Percentiles rank a stretch among this genome's conserved stretches.
These are phyloP conservation scores for Metarhizium brunneum DNA, from an alignment of 2,329 filamentous ascomycete genomes.

Conservation along the genomic window DNA sequence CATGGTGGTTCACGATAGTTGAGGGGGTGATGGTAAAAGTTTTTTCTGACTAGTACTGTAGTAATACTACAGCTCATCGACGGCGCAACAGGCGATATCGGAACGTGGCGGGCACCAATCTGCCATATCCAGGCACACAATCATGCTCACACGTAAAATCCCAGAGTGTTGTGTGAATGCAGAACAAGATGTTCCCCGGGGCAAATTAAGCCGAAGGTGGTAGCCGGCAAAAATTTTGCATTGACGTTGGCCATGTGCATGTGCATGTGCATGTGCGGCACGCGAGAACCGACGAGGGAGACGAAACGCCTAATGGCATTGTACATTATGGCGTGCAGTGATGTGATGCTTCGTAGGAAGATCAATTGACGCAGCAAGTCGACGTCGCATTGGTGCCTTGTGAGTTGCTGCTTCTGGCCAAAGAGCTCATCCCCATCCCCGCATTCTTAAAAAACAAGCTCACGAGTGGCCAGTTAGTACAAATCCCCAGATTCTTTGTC, in stretches of 20 bases:
- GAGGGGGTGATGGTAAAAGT: not conserved
- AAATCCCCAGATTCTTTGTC: not conserved
- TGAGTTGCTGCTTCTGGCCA: not conserved
- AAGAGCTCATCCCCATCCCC: slow-evolving; percentile 1
- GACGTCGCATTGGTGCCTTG: not conserved
- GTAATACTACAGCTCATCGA: not conserved
- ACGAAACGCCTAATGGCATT: no score
- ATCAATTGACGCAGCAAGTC: not conserved
- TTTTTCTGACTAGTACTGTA: not conserved
- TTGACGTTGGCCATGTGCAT: no score
- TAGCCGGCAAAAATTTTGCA: no score
- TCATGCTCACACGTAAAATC: not conserved
- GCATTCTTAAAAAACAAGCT: not conserved
- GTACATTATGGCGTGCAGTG: not conserved
- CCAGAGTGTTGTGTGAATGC: no score
- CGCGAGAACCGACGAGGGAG: no score
- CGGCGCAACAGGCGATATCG: not conserved
- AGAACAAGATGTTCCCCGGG: not conserved
- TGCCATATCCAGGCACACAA: not conserved
- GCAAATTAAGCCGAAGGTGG: no score
- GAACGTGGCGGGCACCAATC: not conserved
- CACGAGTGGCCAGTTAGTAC: not conserved
- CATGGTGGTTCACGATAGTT: not conserved
- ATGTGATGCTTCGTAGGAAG: not conserved
- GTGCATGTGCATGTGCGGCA: no score